Evolutionary conservation across 148 eudicot genomes (phyloP), one percentile per base, ranked within the genome.

Genomic region (Vaccinium macrocarpon): DNA sequence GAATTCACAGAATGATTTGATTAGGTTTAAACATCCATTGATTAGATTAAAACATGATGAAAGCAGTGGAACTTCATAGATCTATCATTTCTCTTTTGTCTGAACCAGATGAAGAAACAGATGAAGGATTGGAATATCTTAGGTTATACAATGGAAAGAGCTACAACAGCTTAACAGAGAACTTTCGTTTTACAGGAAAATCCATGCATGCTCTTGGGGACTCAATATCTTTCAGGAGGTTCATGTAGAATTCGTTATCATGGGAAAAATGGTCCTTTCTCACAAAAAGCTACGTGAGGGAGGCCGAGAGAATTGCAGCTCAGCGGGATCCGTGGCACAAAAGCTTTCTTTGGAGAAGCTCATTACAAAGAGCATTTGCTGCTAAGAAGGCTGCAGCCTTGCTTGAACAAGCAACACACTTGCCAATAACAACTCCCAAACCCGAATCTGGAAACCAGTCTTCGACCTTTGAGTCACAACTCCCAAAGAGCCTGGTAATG

Each of bases 191-290:
- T 79, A 23, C 90, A 92, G 98, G 93, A 87, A 57, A 91, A 89
- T 79, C 89, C 66, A 85, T 89, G 84, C 92, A 87, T 87, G 93
- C 85, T 35, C 86, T 91, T 12, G 93, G 88, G 74, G 96, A 94
- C 35, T 93, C 97, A 0, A 83, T 96, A 25, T 96, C 99, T 25
- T 93, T 96, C 81, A 98, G 99, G 50, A 91, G 97, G 87, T 96
- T 89, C 59, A 85, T 84, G 89, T 46, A 90, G 9, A 98, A 96
- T 23, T 86, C 97, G 1, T 82, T 96, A 68, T 86, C 94, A 50
- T 96, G 99, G 99, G 99, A 96, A 27, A 94, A 89, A 90, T 96
- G 98, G 99, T 93, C 99, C 92, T 13, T 96, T 94, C 86, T 66
- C 94, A 18, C 91, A 92, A 62, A 96, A 78, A 89, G 92, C 2